phyloP scores from a whole-genome alignment of 345 rosid species.

The Eutrema japonicum region DNA sequence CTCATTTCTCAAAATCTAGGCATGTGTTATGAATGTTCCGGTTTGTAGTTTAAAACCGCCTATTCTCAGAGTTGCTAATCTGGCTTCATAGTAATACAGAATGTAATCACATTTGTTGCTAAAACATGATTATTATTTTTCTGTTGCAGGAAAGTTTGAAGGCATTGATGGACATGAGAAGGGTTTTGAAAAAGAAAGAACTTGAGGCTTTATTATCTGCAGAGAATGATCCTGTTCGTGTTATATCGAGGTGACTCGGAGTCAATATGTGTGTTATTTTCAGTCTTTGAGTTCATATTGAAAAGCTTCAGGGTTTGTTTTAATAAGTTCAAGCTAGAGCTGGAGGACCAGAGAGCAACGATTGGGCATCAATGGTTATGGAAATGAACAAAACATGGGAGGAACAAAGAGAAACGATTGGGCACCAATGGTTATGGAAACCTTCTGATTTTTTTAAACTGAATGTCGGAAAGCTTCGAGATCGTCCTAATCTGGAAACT shows the following conservation, averaged over 20 bases:
- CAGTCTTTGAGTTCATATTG: constrained; percentile 1
- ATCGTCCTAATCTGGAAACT: too few species aligned
- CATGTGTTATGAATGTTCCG: constrained; percentile 49
- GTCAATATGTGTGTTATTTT: constrained; percentile 23
- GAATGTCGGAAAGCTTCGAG: too few species aligned
- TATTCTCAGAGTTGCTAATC: not conserved
- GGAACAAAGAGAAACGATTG: too few species aligned
- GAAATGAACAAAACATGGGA: constrained; percentile 88
- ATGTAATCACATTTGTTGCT: not conserved
- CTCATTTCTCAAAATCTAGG: constrained; percentile 61
- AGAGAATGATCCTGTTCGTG: constrained; percentile 84
- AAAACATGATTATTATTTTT: not conserved
- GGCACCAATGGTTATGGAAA: too few species aligned
- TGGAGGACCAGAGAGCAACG: constrained; percentile 98
- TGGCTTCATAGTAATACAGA: not conserved
- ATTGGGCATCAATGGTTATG: constrained; percentile 97
- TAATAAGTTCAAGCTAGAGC: constrained; percentile 95
- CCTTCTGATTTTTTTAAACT: too few species aligned
- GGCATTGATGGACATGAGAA: constrained; percentile 78
- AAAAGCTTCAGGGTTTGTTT: not conserved
- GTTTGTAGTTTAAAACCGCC: not conserved
- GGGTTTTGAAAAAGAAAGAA: constrained; percentile 78
- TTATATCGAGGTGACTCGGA: constrained; percentile 69
- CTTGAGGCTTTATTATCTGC: constrained; percentile 86
- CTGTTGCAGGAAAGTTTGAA: constrained; percentile 68